phyloP scores from a whole-genome alignment of 768 basidiomycete species.

The Russula sp. region DNA sequence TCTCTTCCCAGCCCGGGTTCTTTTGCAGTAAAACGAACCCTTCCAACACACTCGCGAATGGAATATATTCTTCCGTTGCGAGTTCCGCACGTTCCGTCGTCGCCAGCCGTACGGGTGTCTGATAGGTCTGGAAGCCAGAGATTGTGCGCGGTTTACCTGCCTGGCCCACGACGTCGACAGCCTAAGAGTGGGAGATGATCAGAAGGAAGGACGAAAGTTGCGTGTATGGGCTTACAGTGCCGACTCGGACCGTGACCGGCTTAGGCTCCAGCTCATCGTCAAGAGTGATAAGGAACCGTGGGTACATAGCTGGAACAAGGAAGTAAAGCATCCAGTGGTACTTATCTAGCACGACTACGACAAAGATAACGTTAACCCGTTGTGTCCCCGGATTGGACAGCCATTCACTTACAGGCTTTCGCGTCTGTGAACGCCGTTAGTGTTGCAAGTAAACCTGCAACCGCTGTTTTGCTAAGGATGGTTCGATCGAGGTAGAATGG shows the following conservation, averaged over 20 bases:
- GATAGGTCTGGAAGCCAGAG: slow-evolving; percentile 97
- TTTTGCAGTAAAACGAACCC: slow-evolving; percentile 89
- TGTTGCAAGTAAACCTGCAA: slow-evolving; percentile 85
- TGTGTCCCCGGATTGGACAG: background rate
- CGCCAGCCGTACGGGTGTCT: slow-evolving; percentile 91
- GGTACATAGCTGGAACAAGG: slow-evolving; percentile 94
- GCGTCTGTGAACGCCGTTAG: slow-evolving; percentile 91
- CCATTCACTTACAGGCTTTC: slow-evolving; percentile 69
- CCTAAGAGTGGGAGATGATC: slow-evolving; percentile 39
- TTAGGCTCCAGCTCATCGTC: slow-evolving; percentile 83
- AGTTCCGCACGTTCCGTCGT: slow-evolving; percentile 93
- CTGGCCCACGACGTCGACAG: slow-evolving; percentile 95
- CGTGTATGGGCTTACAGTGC: slow-evolving; percentile 50
- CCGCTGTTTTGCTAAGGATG: slow-evolving; percentile 82
- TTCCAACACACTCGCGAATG: slow-evolving; percentile 85
- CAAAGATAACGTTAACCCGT: background rate
- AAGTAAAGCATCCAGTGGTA: slow-evolving; percentile 99
- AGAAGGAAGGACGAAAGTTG: background rate
- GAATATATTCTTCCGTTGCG: slow-evolving; percentile 94
- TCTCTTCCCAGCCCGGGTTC: slow-evolving; percentile 87
- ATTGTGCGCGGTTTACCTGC: slow-evolving; percentile 96
- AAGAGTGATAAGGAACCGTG: slow-evolving; percentile 95
- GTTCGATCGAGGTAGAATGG: slow-evolving; percentile 93
- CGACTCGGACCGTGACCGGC: slow-evolving; percentile 92
- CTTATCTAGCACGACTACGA: slow-evolving; percentile 82